Base-by-base conservation (phyloP, 371 early-diverging fungal species). In the Mortierella sp. region DNA sequence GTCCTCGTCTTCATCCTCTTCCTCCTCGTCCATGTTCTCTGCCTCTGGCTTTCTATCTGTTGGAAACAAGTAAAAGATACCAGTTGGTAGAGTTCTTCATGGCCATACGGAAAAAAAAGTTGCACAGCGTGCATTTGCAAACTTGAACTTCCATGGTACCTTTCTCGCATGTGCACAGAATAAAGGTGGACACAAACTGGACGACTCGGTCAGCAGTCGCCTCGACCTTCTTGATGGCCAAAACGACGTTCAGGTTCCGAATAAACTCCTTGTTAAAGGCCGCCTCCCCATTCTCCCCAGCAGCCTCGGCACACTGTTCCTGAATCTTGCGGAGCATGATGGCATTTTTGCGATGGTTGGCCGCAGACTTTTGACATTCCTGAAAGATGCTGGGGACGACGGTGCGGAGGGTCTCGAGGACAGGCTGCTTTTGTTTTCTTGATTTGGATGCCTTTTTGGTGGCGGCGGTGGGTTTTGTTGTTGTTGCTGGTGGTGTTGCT, bases 301-400 rank as follows among this genome's bases (percentile, higher is more conserved):
- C 87, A n/a, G 73, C 83, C 49, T 90, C 89, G 58, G 91, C 88
- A 79, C 94, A 93, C 55, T 92, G 90, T 72, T 89, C 82, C 82
- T 96, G 96, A 72, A 96, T 86, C 83, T 96, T 96, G 73, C 95
- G 90, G n/a, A 97, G 89, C 44, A 93, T 91, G 55, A 94, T 92
- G 18, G 94, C 93, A 79, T 94, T 92, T 78, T 92, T 94, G 77
- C 95, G 92, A 80, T 95, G 94, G 6, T 91, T 91, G 7, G 94
- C 91, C 29, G 91, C 89, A 0, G 93, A 90, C 75, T 91, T 91
- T 83, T 96, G 96, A 8, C 94, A 92, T n/a, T 96, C 95, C 78
- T 94, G 93, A 83, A 97, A 96, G 73, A 97, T 90, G 72, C 90
- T 85, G 0, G 93, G 92, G n/a, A 95, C 77, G 8, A 82, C 82